Conservation (phyloP, 495 filamentous ascomycete species). For the Aspergillus nidulans region DNA sequence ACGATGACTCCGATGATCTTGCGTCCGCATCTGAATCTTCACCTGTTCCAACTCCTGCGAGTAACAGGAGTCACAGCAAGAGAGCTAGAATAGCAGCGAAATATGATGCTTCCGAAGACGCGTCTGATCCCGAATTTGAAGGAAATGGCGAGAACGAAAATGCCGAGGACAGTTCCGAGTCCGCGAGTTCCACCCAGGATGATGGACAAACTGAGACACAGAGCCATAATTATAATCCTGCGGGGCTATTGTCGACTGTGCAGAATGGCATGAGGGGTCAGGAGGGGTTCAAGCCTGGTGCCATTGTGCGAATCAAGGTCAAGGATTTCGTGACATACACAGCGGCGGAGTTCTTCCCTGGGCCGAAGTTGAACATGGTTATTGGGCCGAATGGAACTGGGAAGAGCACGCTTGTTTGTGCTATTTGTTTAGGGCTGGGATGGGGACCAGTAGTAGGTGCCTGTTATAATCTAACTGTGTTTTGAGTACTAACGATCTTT, state of each 20-base stretch:
- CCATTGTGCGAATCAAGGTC: slow-evolving; percentile 83
- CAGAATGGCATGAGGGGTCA: slow-evolving; percentile 8
- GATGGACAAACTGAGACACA: background rate
- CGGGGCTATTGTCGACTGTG: background rate
- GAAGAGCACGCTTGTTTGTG: slow-evolving; percentile 96
- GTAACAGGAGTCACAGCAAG: slow-evolving; percentile 27
- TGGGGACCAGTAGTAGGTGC: slow-evolving; percentile 62
- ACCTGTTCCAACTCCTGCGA: slow-evolving; percentile 15
- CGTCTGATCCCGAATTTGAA: slow-evolving; percentile 4
- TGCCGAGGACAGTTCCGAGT: background rate
- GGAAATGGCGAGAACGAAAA: slow-evolving; percentile 7
- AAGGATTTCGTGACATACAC: slow-evolving; percentile 96
- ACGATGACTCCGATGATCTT: slow-evolving; percentile 24
- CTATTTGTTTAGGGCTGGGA: slow-evolving; percentile 90
- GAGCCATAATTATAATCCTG: background rate
- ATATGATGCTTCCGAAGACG: slow-evolving; percentile 2
- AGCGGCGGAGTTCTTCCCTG: slow-evolving; percentile 80
- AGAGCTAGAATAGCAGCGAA: slow-evolving; percentile 26
- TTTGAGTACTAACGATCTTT: background rate
- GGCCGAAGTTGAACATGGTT: slow-evolving; percentile 95
- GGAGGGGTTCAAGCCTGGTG: slow-evolving; percentile 64
- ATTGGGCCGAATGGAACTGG: slow-evolving; percentile 97
- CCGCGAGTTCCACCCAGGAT: background rate
- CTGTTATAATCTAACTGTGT: background rate
- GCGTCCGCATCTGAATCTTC: slow-evolving; percentile 16